A percentile compares a stretch with the other conserved stretches of the same genome.
These are phyloP conservation scores for Tolypocladium capitatum DNA, from an alignment of 2,329 filamentous ascomycete species.

Conservation along the genomic window DNA sequence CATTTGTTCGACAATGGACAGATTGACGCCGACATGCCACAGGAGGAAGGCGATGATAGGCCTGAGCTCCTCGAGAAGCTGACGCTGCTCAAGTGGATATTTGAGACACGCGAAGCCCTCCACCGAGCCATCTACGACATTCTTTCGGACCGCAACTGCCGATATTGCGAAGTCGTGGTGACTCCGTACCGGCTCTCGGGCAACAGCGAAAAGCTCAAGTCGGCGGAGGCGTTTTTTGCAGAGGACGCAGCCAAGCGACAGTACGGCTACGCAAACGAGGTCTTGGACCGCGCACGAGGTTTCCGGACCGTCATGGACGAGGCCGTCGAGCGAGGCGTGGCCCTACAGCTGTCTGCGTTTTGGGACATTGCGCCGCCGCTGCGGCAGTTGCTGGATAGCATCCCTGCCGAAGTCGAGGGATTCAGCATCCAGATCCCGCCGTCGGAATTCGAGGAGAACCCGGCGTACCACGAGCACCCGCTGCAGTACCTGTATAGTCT, in stretches of 20 bases:
- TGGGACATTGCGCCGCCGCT: constrained; percentile 94
- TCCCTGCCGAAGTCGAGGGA: constrained; percentile 44
- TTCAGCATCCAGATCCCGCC: constrained; percentile 69
- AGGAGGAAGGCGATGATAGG: constrained; percentile 90
- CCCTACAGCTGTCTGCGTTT: constrained; percentile 84
- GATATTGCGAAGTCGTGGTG: constrained; percentile 74
- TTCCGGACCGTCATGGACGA: constrained; percentile 70
- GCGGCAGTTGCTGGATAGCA: constrained; percentile 62
- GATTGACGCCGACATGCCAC: constrained; percentile 65
- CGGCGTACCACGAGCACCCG: constrained; percentile 65
- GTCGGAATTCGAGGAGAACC: constrained; percentile 75
- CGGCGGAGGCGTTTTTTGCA: constrained; percentile 70
- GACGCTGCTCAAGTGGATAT: constrained; percentile 91
- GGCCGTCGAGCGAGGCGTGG: constrained; percentile 77
- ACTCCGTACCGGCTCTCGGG: constrained; percentile 64
- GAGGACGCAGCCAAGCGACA: constrained; percentile 64
- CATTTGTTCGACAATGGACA: constrained; percentile 54
- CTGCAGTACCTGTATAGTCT: constrained; percentile 83
- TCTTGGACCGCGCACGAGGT: constrained; percentile 58
- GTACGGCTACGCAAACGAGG: constrained; percentile 56
- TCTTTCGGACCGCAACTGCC: constrained; percentile 70
- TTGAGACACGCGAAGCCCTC: constrained; percentile 80
- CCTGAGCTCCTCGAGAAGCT: constrained; percentile 90
- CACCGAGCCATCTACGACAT: constrained; percentile 79
- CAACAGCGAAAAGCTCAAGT: constrained; percentile 65